phyloP scores from a whole-genome alignment of 2,329 filamentous ascomycete genomes.

The Ophiocordyceps camponoti-rufipedis region DNA sequence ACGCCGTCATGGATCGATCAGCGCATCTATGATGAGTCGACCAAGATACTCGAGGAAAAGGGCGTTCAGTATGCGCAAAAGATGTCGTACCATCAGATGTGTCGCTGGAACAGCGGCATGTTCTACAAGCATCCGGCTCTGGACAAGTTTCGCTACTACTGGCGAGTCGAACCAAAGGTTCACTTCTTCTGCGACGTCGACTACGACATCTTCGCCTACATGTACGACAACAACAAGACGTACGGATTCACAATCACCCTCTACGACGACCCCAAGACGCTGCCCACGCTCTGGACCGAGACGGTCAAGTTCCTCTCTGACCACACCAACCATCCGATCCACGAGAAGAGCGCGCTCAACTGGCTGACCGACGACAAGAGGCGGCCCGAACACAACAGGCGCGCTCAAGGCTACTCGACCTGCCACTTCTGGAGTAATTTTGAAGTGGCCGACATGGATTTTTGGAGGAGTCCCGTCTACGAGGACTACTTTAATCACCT shows the following conservation, averaged over 20 bases:
- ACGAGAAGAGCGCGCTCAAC: slow-evolving; percentile 66
- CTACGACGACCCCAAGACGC: slow-evolving; percentile 77
- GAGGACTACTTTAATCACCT: slow-evolving; percentile 94
- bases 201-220: slow-evolving; percentile 96
- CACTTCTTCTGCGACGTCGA: slow-evolving; percentile 99
- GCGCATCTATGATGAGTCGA: slow-evolving; percentile 71
- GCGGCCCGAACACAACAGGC: slow-evolving; percentile 60
- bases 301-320: slow-evolving; percentile 78
- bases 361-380: slow-evolving; percentile 70
- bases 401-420: slow-evolving; percentile 86
- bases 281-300: slow-evolving; percentile 87
- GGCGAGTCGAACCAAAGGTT: slow-evolving; percentile 95
- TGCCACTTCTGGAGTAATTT: slow-evolving; percentile 99
- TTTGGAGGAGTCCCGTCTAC: slow-evolving; percentile 81
- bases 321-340: slow-evolving; percentile 55
- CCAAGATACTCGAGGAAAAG: slow-evolving; percentile 64
- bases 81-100: slow-evolving; percentile 96
- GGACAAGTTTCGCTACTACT: slow-evolving; percentile 73
- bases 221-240: slow-evolving; percentile 96
- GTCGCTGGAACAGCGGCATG: slow-evolving; percentile 93
- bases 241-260: slow-evolving; percentile 98
- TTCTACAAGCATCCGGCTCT: slow-evolving; percentile 95
- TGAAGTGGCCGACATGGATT: slow-evolving; percentile 82
- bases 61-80: slow-evolving; percentile 80
- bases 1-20: slow-evolving; percentile 82